Conservation (phyloP, 345 rosid genomes). For the Carallia brachiata region DNA sequence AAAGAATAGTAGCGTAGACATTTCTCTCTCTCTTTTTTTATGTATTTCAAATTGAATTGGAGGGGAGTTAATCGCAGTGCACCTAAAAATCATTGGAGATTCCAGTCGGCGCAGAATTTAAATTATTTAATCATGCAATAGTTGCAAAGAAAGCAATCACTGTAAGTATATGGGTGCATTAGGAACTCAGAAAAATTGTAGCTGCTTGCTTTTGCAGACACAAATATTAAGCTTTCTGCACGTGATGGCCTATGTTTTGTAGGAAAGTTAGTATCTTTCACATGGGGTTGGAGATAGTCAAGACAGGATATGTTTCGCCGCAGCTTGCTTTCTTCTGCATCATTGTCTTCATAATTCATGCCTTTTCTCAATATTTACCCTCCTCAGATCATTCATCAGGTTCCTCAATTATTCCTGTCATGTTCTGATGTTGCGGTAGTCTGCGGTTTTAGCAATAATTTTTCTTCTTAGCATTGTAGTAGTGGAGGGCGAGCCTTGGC, state of each 20-base stretch:
- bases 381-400: constrained; percentile 31
- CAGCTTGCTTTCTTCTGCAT: constrained; percentile 26
- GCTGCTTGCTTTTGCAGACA: neutral
- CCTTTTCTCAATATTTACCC: neutral
- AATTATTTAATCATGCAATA: neutral
- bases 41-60: too few relatives aligned
- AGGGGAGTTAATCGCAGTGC: constrained; percentile 15
- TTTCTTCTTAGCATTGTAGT: neutral
- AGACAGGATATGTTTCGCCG: neutral
- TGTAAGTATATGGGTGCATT: constrained; percentile 21
- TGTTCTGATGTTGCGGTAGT: too few relatives aligned
- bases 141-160: constrained; percentile 5
- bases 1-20: neutral
- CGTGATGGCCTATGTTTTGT: neutral
- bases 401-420: neutral
- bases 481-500: neutral
- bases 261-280: constrained; percentile 5
- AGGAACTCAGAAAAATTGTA: constrained; percentile 21
- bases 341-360: neutral
- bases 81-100: constrained; percentile 7
- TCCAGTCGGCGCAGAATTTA: too few relatives aligned
- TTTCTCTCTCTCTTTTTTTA: too few relatives aligned
- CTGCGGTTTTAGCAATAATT: too few relatives aligned
- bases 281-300: constrained; percentile 19
- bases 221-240: neutral